A percentile compares a stretch with the other conserved stretches of the same genome.
Evolutionary conservation across 2,329 filamentous ascomycete genomes (phyloP).

Genomic region (Raffaelea albimanens): DNA sequence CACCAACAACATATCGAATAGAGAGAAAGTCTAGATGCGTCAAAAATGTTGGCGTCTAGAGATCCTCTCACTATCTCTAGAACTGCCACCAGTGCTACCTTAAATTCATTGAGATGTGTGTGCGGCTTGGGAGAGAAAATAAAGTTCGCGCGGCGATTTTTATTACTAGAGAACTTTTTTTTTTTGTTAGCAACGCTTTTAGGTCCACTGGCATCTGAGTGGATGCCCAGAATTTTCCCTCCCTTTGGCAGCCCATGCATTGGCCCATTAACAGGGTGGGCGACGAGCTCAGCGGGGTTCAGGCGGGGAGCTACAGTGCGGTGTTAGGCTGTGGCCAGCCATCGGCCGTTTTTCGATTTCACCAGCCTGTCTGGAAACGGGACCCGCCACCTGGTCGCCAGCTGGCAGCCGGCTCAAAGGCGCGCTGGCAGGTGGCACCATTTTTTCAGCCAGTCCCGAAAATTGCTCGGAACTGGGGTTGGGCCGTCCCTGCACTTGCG

Average conservation of each 20-base stretch:
- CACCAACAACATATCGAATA: slow-evolving; percentile 25
- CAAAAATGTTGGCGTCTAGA: slow-evolving; percentile 55
- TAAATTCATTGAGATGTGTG: slow-evolving; percentile 42
- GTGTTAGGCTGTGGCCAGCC: too few relatives aligned
- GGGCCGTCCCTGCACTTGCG: slow-evolving; percentile 7
- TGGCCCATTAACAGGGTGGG: slow-evolving; percentile 2
- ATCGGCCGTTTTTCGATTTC: too few relatives aligned
- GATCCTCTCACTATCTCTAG: slow-evolving; percentile 71
- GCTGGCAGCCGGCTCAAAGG: slow-evolving; percentile 4
- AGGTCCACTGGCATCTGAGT: neutral
- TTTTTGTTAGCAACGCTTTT: slow-evolving; percentile 2
- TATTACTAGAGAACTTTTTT: slow-evolving; percentile 10
- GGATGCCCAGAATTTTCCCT: too few relatives aligned
- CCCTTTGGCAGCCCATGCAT: too few relatives aligned
- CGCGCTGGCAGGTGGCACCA: neutral
- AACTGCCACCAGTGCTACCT: slow-evolving; percentile 64
- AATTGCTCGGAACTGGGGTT: slow-evolving; percentile 15
- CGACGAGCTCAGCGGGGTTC: slow-evolving; percentile 7
- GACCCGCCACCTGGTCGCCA: slow-evolving; percentile 1
- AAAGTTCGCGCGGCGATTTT: neutral
- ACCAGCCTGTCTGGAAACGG: too few relatives aligned
- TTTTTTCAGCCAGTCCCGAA: slow-evolving; percentile 11
- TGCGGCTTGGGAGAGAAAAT: neutral
- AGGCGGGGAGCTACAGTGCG: neutral
- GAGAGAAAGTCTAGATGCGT: slow-evolving; percentile 15